These are phyloP conservation scores for Yamadazyma siamensis DNA, from an alignment of 1,139 yeast genomes.

Conservation along the genomic window DNA sequence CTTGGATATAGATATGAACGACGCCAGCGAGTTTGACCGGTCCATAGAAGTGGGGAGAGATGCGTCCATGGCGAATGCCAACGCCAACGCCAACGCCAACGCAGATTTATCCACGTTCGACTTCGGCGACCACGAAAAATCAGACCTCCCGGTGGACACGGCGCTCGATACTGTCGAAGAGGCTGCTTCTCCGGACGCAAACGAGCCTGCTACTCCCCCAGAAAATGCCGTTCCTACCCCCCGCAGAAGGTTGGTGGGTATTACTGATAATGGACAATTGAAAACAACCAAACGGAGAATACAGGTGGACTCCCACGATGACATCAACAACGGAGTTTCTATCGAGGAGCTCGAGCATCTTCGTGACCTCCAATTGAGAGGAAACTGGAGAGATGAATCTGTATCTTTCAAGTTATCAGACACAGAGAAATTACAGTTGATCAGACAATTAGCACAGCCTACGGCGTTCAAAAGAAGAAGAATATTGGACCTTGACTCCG, in stretches of 20 bases:
- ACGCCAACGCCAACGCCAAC: no score
- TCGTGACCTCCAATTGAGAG: conserved; percentile 23
- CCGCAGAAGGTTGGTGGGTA: conserved; percentile 28
- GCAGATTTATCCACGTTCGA: conserved; percentile 33
- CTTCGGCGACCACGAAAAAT: conserved; percentile 14
- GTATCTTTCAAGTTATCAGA: conserved; percentile 28
- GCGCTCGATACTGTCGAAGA: no score
- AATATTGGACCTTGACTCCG: conserved; percentile 36
- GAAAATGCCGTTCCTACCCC: conserved; percentile 15
- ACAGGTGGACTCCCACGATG: conserved; percentile 31
- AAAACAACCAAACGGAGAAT: conserved; percentile 39
- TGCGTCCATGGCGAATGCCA: conserved; percentile 19
- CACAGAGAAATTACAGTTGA: conserved; percentile 32
- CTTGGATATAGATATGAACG: conserved; percentile 30
- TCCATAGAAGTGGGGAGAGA: conserved; percentile 52
- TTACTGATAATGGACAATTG: conserved; percentile 38
- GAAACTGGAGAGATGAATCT: conserved; percentile 16
- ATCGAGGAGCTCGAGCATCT: conserved; percentile 30
- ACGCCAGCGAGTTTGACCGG: conserved; percentile 42
- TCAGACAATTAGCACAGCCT: conserved; percentile 35
- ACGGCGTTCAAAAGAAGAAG: conserved; percentile 19
- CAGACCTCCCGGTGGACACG: conserved; percentile 18
- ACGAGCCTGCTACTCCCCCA: conserved; percentile 15
- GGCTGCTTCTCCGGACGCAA: conserved; percentile 14
- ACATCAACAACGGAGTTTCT: conserved; percentile 34